phyloP scores from a whole-genome alignment of 768 basidiomycete genomes.

The Phaeotremella fagi region DNA sequence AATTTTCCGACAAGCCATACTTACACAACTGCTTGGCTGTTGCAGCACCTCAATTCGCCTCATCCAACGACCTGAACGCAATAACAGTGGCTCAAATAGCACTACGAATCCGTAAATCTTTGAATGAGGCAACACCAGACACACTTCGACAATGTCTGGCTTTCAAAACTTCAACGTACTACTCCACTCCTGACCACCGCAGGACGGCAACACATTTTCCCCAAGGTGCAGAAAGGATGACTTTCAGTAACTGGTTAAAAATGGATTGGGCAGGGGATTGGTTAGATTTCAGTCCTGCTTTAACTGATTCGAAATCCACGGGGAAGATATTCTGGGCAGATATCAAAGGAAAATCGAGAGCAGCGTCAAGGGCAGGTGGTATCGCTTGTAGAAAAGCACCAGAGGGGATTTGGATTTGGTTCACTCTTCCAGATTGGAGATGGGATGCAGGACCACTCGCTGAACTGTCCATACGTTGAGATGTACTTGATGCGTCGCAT shows the following conservation, averaged over 20 bases:
- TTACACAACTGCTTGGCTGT: neutral
- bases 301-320: neutral
- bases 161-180: neutral
- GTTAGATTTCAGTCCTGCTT: constrained; percentile 3
- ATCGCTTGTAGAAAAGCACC: neutral
- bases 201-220: constrained; percentile 3
- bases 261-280: constrained; percentile 3
- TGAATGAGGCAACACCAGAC: neutral
- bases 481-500: no score
- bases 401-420: constrained; percentile 6
- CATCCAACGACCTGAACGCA: neutral
- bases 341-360: neutral
- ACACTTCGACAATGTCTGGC: neutral
- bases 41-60: neutral
- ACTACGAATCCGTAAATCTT: neutral
- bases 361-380: neutral
- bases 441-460: neutral
- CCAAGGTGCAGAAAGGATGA: neutral
- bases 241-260: constrained; percentile 5
- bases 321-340: neutral
- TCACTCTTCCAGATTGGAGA: neutral
- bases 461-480: no score
- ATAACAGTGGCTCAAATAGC: neutral
- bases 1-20: constrained; percentile 1
- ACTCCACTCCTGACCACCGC: neutral